Conservation (phyloP, 2,329 filamentous ascomycete genomes). For the Claviceps fusiformis region DNA sequence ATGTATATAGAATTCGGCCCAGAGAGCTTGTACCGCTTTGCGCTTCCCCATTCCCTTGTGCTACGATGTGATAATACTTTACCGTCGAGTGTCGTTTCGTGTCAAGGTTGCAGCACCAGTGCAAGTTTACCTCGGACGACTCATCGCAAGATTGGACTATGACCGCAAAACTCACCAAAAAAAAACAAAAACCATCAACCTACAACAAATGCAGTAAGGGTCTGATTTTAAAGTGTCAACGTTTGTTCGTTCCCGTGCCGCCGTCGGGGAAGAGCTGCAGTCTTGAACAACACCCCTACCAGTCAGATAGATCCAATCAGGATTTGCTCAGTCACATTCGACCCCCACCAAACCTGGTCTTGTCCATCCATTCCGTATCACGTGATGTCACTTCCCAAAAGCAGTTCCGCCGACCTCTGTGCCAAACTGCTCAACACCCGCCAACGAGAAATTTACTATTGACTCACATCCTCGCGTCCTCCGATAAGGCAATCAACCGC, state of each 20-base stretch:
- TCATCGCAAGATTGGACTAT: too few species aligned
- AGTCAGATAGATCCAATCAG: neutral
- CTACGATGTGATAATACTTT: neutral
- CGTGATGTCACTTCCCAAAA: conserved; percentile 5
- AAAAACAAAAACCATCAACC: neutral
- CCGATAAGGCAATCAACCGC: neutral
- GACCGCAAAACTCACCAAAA: too few species aligned
- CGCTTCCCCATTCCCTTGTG: neutral
- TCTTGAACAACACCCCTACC: too few species aligned
- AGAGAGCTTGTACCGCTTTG: neutral
- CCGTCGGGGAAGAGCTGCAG: neutral
- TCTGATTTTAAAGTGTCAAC: neutral
- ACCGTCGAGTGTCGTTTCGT: neutral
- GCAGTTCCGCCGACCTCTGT: conserved; percentile 19
- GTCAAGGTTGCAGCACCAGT: neutral
- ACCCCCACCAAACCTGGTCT: neutral
- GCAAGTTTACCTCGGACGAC: too few species aligned
- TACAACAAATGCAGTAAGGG: neutral
- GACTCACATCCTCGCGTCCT: conserved; percentile 7
- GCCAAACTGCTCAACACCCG: conserved; percentile 8
- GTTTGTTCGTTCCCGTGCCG: neutral
- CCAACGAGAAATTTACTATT: conserved; percentile 34
- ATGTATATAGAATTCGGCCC: neutral
- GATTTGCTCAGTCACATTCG: conserved; percentile 2
- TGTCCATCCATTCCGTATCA: conserved; percentile 1